Conservation (phyloP, 2,329 filamentous ascomycete species). For the Claviceps pazoutovae region DNA sequence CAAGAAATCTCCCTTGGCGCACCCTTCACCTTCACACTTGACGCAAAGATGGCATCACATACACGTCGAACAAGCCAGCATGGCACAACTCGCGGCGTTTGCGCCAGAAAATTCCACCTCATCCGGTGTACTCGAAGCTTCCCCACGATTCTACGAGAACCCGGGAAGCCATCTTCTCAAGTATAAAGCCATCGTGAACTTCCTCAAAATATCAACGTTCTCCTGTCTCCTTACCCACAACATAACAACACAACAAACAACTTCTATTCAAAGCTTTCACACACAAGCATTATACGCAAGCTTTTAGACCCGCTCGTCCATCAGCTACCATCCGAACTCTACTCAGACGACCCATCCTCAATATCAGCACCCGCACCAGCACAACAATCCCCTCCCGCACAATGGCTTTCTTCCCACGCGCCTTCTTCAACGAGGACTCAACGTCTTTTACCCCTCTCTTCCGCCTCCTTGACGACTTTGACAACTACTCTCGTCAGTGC, state of each 20-base stretch:
- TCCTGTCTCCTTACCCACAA: neutral
- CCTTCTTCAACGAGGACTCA: slow-evolving; percentile 34
- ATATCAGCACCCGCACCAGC: slow-evolving; percentile 4
- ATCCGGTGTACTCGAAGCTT: neutral
- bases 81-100: neutral
- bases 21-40: neutral
- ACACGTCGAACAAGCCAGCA: neutral
- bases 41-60: slow-evolving; percentile 1
- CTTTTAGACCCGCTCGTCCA: slow-evolving; percentile 12
- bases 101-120: neutral
- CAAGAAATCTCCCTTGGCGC: neutral
- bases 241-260: neutral
- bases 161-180: neutral
- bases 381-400: slow-evolving; percentile 19
- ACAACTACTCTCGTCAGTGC: slow-evolving; percentile 30
- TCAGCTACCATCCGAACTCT: slow-evolving; percentile 11
- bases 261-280: neutral
- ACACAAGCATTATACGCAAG: slow-evolving; percentile 10
- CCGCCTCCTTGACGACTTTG: slow-evolving; percentile 44
- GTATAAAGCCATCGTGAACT: slow-evolving; percentile 2
- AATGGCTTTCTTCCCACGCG: slow-evolving; percentile 48
- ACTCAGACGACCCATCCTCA: slow-evolving; percentile 12
- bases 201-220: neutral
- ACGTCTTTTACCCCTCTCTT: slow-evolving; percentile 39
- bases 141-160: neutral